These are phyloP conservation scores for Ceratocystis colombiana DNA, from an alignment of 2,329 filamentous ascomycete species.

Conservation along the genomic window DNA sequence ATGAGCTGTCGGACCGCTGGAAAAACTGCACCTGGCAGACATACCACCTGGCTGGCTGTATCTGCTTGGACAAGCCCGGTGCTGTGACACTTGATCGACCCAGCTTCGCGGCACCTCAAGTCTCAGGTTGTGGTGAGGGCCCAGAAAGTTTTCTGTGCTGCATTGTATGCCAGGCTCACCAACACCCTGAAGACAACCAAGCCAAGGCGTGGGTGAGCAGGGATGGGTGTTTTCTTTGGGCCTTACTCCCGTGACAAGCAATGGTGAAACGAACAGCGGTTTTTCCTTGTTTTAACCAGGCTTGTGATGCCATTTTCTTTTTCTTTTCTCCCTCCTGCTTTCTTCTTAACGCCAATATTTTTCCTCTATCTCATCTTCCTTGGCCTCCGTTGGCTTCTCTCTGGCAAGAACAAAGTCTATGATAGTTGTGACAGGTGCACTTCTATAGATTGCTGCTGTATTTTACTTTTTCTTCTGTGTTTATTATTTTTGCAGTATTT, in stretches of 20 bases:
- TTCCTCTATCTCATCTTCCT: not conserved
- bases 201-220: not conserved
- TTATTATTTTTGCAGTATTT: constrained; percentile 25
- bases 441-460: not conserved
- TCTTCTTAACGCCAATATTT: not conserved
- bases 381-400: not conserved
- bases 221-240: not conserved
- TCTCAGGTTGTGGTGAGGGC: not conserved
- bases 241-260: not conserved
- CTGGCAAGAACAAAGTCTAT: not conserved
- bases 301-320: constrained; percentile 17
- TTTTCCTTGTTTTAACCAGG: not conserved
- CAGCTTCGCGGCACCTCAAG: not conserved
- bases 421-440: constrained; percentile 9
- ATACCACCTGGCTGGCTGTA: not conserved
- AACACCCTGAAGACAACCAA: not conserved
- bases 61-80: not conserved
- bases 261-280: not conserved
- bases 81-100: constrained; percentile 1
- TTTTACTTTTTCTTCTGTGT: not conserved
- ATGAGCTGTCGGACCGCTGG: too few relatives aligned
- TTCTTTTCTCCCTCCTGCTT: constrained; percentile 16
- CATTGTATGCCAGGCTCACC: not conserved
- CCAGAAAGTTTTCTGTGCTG: not conserved
- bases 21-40: not conserved